Evolutionary conservation across 2,329 filamentous ascomycete genomes (phyloP).

Genomic region (Sphaceloma murrayae): DNA sequence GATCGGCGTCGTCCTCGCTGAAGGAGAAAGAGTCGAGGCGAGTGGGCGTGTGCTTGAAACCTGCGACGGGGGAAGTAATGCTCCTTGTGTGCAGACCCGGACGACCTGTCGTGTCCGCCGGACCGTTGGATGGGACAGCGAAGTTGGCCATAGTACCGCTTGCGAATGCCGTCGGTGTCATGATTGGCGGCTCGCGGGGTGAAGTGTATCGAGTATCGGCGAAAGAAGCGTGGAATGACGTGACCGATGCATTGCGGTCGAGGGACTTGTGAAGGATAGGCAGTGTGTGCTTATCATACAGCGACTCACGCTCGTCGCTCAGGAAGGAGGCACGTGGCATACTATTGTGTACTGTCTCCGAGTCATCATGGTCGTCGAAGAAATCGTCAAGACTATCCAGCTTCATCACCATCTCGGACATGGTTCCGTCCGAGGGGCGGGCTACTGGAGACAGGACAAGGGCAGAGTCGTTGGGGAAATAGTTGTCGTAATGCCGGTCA

Average conservation of each 20-base stretch:
- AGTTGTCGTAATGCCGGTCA: constrained; percentile 68
- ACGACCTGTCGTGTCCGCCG: constrained; percentile 41
- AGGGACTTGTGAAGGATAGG: constrained; percentile 81
- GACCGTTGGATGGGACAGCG: constrained; percentile 33
- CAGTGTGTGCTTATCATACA: constrained; percentile 88
- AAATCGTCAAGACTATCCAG: constrained; percentile 48
- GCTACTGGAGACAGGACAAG: constrained; percentile 89
- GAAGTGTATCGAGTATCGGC: constrained; percentile 52
- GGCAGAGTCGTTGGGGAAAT: constrained; percentile 67
- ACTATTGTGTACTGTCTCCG: constrained; percentile 15
- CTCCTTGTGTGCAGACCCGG: constrained; percentile 71
- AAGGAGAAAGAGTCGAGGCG: constrained; percentile 49
- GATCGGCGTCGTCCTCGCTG: constrained; percentile 65
- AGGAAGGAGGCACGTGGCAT: constrained; percentile 21
- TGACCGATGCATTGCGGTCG: constrained; percentile 58
- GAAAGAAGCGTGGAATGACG: constrained; percentile 81
- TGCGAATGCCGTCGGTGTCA: constrained; percentile 50
- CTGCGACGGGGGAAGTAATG: constrained; percentile 57
- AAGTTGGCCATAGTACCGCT: constrained; percentile 31
- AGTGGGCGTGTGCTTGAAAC: constrained; percentile 35
- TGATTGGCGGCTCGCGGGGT: constrained; percentile 43
- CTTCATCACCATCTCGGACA: constrained; percentile 67
- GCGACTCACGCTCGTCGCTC: constrained; percentile 58
- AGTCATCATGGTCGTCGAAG: constrained; percentile 37
- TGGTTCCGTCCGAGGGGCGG: constrained; percentile 55